Evolutionary conservation across 768 basidiomycete species (phyloP), one percentile per base, ranked within the genome.

Genomic region (Panaeolus cyanescens): DNA sequence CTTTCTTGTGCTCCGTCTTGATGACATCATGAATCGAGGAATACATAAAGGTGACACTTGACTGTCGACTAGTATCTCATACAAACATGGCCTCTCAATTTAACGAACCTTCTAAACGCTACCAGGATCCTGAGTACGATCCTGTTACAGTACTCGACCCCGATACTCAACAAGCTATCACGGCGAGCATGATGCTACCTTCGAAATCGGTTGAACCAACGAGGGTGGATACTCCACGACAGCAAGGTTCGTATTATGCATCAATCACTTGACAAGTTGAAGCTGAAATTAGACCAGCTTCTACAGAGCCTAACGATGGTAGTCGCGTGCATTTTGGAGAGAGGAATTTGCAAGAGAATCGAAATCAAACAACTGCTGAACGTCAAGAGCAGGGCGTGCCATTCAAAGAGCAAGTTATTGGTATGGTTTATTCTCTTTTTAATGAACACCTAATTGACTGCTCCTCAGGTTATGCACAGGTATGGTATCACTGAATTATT

Each of bases 341-440:
- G 39, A 32, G 32, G n/a, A 62, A n/a, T 42, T 56, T 37, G 68
- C 45, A 65, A 31, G 30, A 20, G 28, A 17, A 19, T 13, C 20
- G n/a, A 34, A 55, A 37, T 36, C 58, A 50, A 56, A 45, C 64
- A 32, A 22, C 61, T 55, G 19, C 32, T 39, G 30, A 55, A 31
- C 31, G 39, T 59, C 55, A n/a, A 55, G 71, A 59, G 32, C 72
- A 76, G 56, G 77, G n/a, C 6, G 45, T 82, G 31, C 77, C 85
- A 13, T 88, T 87, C 75, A 87, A 85, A 69, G 85, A 88, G 50
- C 79, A 76, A 60, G 83, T 86, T 7, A 80, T 86, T 50, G 86
- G 86, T 85, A 62, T 25, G 78, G 64, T 1, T 3, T 31, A 10
- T 45, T 20, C 50, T 30, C 32, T 45, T 8, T 15, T n/a, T 19